Evolutionary conservation across 805 yeast genomes (phyloP), one percentile per base, ranked within the genome.

Genomic region (Starmera quercuum): DNA sequence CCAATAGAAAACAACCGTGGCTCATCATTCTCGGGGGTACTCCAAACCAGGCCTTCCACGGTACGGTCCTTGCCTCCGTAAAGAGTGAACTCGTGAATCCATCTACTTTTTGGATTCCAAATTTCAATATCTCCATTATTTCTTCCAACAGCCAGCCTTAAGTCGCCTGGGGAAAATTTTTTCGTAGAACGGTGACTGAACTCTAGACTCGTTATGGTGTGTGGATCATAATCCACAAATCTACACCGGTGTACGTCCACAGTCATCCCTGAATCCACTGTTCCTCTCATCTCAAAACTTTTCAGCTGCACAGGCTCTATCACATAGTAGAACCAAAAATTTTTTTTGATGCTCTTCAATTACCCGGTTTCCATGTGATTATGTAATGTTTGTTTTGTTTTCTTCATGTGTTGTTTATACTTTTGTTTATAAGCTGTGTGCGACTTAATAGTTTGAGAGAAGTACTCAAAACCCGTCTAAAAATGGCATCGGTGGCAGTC

Each of bases 81-180:
- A 29, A 90, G 65, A 0, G 74, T 63, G 15, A 59, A 55, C 50
- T 92, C 97, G 42, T 84, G 86, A 34, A 75, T 61, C 97, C 97
- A 88, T 47, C 73, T 71, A 40, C 70, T 66, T 47, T 78, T 68
- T 26, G 95, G 95, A 55, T 85, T 85, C 96, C 97, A 90, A 22
- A 92, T 77, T 58, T 92, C 98, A 38, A 92, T 83, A 50, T 88
- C 88, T 26, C 99, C 99, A 53, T 92, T 88, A 30, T 85, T 74
- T 55, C 97, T 72, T 20, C 96, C 97, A 6, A 90, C 83, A 1
- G 97, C 97, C 25, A 92, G 60, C 39, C 96, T 68, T 35, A 86
- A 63, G 38, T 73, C 78, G 17, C 56, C 58, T 19, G 75, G 78
- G 1, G 76, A 64, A 20, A 63, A 46, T 30, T 65, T 64, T 15